Evolutionary conservation across 148 eudicot species (phyloP).

Genomic region (Pharnaceum exiguum): DNA sequence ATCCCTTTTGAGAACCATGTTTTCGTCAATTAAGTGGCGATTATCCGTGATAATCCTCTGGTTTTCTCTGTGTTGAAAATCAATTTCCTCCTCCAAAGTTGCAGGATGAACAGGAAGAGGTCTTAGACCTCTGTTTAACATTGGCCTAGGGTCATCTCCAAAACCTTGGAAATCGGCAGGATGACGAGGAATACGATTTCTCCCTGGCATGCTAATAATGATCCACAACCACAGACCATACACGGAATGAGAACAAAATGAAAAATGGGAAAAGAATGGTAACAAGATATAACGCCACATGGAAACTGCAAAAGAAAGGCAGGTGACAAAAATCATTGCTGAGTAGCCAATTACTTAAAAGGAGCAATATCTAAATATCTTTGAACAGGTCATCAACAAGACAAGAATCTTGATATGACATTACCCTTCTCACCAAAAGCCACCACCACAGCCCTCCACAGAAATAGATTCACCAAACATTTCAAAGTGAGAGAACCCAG

Average conservation of each 20-base stretch:
- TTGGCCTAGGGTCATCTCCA: conserved; percentile 53
- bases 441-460: no score
- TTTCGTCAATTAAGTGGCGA: conserved; percentile 60
- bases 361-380: no score
- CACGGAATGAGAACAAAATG: conserved; percentile 13
- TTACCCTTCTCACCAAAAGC: no score
- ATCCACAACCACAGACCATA: conserved; percentile 27
- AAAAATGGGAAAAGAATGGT: no score
- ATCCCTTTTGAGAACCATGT: conserved; percentile 68
- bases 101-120: conserved; percentile 60
- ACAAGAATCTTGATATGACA: no score
- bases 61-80: conserved; percentile 63
- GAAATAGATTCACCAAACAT: no score
- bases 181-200: conserved; percentile 69
- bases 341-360: no score
- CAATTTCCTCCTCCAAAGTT: conserved; percentile 77
- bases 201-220: conserved; percentile 60
- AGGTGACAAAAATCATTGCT: not conserved
- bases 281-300: not conserved
- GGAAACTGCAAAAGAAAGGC: conserved; percentile 9
- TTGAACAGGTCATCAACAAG: no score
- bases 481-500: no score
- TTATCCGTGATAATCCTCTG: conserved; percentile 64
- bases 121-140: conserved; percentile 47
- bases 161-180: conserved; percentile 42